Conservation (phyloP, 2,329 filamentous ascomycete genomes). For the Xylaria sp. region DNA sequence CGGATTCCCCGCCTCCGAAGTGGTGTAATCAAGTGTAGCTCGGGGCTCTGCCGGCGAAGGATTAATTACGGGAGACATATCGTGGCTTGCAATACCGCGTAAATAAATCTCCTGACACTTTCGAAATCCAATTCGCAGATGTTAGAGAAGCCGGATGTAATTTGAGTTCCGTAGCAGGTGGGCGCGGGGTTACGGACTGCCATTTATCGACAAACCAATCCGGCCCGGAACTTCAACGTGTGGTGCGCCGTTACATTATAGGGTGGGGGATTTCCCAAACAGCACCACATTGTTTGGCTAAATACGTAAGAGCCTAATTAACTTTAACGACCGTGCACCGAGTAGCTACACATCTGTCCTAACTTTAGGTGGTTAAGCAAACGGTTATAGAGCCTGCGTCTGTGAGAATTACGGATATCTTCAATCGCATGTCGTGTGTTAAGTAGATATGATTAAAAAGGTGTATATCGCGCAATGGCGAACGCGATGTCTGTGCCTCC, state of each 20-base stretch:
- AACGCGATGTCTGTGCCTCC: too few species aligned
- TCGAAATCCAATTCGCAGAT: neutral
- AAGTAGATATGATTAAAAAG: too few species aligned
- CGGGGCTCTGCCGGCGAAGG: neutral
- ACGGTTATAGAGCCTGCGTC: too few species aligned
- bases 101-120: neutral
- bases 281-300: conserved; percentile 1
- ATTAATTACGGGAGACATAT: neutral
- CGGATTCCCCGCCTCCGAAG: conserved; percentile 52
- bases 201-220: conserved; percentile 8
- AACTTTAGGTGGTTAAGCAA: too few species aligned
- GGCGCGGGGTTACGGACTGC: neutral
- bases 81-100: neutral
- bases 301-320: conserved; percentile 12
- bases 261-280: conserved; percentile 6
- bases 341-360: too few species aligned
- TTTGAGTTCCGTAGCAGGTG: neutral
- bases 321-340: neutral
- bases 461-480: too few species aligned
- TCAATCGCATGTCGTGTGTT: too few species aligned
- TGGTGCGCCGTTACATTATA: too few species aligned
- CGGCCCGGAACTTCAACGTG: neutral
- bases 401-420: too few species aligned
- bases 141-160: neutral
- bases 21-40: conserved; percentile 44